Conservation (phyloP, 148 eudicot genomes). For the Cornus florida region DNA sequence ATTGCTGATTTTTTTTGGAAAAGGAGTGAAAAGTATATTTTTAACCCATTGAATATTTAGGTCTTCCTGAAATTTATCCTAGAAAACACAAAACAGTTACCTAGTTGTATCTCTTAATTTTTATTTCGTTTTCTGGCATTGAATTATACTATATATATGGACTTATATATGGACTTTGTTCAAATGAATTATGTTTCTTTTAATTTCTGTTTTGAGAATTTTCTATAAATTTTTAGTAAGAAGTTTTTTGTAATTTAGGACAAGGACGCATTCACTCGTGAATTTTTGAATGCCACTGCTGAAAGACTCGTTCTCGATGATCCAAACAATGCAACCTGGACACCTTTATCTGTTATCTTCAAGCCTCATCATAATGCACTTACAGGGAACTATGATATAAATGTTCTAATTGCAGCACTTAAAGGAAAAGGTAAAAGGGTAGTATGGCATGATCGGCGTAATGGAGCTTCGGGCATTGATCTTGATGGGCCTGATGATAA, state of each 20-base stretch:
- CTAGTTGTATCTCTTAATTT: neutral
- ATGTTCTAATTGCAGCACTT: slow-evolving; percentile 76
- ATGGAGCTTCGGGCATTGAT: slow-evolving; percentile 56
- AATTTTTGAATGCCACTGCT: slow-evolving; percentile 61
- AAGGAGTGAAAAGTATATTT: neutral
- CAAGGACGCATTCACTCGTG: slow-evolving; percentile 65
- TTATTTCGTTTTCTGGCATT: neutral
- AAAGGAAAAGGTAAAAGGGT: slow-evolving; percentile 75
- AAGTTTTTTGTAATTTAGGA: slow-evolving; percentile 41
- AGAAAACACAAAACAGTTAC: neutral
- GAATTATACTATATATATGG: too few relatives aligned
- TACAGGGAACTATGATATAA: slow-evolving; percentile 90
- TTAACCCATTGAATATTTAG: neutral
- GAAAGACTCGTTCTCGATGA: slow-evolving; percentile 59
- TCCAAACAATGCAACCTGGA: slow-evolving; percentile 68
- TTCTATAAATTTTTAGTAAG: neutral
- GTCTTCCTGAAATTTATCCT: neutral
- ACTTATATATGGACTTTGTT: too few relatives aligned
- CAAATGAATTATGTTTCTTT: neutral
- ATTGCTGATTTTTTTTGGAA: neutral
- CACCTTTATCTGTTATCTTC: slow-evolving; percentile 69
- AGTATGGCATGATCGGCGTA: slow-evolving; percentile 82
- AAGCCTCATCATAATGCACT: slow-evolving; percentile 84
- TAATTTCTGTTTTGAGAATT: neutral
- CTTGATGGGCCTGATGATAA: slow-evolving; percentile 54